Evolutionary conservation across 2,329 filamentous ascomycete genomes (phyloP).

Genomic region (Curvularia spicifera): DNA sequence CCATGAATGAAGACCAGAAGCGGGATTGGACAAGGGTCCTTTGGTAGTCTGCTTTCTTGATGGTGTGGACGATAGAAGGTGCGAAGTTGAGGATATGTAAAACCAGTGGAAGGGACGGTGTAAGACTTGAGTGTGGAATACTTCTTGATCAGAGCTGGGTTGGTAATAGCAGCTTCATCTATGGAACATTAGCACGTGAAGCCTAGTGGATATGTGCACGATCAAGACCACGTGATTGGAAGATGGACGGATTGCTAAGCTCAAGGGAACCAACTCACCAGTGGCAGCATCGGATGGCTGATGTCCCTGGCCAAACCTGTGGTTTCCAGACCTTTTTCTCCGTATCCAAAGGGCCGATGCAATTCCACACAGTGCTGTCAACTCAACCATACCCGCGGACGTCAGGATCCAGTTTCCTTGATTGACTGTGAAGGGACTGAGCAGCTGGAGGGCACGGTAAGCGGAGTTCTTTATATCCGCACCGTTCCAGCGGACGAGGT

Average conservation of each 20-base stretch:
- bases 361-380: conserved; percentile 47
- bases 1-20: conserved; percentile 92
- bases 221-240: conserved; percentile 17
- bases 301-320: conserved; percentile 25
- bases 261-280: conserved; percentile 33
- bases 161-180: conserved; percentile 61
- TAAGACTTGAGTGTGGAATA: conserved; percentile 75
- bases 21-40: conserved; percentile 74
- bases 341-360: conserved; percentile 46
- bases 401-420: conserved; percentile 27
- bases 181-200: conserved; percentile 14
- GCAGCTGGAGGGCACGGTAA: conserved; percentile 27
- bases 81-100: conserved; percentile 76
- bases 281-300: conserved; percentile 28
- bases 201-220: background rate
- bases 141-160: conserved; percentile 81
- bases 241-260: conserved; percentile 15
- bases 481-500: conserved; percentile 29
- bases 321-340: conserved; percentile 31
- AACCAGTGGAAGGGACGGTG: conserved; percentile 66
- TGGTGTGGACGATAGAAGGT: conserved; percentile 84
- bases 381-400: conserved; percentile 49
- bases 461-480: conserved; percentile 37
- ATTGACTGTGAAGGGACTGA: conserved; percentile 35
- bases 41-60: conserved; percentile 81